phyloP scores from a whole-genome alignment of 1,139 yeast genomes.

The Scheffersomyces lignicola region DNA sequence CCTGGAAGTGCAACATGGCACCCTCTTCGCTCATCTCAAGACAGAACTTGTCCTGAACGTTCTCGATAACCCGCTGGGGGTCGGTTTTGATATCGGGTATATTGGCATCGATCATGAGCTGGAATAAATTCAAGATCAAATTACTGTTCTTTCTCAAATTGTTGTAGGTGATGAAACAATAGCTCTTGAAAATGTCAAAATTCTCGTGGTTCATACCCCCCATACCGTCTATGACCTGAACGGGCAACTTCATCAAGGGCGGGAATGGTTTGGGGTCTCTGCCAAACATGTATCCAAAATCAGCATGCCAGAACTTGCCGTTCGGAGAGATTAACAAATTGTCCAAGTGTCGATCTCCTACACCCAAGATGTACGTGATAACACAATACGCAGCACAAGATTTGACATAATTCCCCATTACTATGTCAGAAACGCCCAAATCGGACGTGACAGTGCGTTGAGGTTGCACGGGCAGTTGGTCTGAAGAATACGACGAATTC shows the following conservation, averaged over 20 bases:
- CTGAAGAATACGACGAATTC: constrained; percentile 9
- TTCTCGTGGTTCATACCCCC: constrained; percentile 89
- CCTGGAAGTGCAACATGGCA: constrained; percentile 92
- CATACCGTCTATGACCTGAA: constrained; percentile 96
- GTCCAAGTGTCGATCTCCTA: constrained; percentile 96
- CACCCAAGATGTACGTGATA: constrained; percentile 89
- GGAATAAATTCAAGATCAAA: constrained; percentile 84
- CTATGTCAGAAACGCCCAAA: constrained; percentile 69
- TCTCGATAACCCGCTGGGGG: constrained; percentile 75
- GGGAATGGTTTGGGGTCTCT: constrained; percentile 99
- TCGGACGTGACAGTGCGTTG: constrained; percentile 47
- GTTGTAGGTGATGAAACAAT: constrained; percentile 92
- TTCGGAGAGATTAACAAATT: constrained; percentile 72
- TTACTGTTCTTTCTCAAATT: constrained; percentile 88
- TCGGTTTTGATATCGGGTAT: constrained; percentile 84
- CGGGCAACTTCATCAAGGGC: constrained; percentile 95
- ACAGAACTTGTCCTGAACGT: constrained; percentile 92
- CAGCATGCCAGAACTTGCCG: constrained; percentile 94
- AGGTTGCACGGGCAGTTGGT: constrained; percentile 15
- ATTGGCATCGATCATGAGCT: constrained; percentile 90
- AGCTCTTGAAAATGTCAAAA: constrained; percentile 82
- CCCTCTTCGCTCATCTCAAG: constrained; percentile 93
- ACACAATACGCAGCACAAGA: constrained; percentile 99
- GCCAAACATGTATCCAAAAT: constrained; percentile 94
- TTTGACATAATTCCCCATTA: constrained; percentile 91